phyloP scores from a whole-genome alignment of 306 rosid species.

The Hippophae gyantsensis region DNA sequence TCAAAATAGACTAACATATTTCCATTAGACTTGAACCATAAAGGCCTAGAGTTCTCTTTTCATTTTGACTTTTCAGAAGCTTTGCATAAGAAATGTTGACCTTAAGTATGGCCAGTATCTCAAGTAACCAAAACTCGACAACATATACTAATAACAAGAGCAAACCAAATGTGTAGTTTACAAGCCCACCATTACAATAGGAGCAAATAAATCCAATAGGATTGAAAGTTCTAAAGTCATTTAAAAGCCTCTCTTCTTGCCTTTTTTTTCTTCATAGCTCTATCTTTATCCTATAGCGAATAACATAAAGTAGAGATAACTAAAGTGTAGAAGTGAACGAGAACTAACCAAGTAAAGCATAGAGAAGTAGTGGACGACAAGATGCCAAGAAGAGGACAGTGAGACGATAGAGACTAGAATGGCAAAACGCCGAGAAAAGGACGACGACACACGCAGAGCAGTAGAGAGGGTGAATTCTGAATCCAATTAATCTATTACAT shows the following conservation, averaged over 20 bases:
- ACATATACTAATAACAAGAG: neutral
- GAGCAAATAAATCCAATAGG: constrained; percentile 44
- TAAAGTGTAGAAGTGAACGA: no score
- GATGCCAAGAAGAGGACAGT: no score
- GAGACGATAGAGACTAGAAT: no score
- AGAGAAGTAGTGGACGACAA: no score
- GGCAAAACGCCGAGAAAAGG: no score
- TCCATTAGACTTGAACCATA: neutral
- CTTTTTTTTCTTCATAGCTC: constrained; percentile 40
- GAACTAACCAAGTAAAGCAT: no score
- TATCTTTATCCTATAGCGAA: constrained; percentile 50
- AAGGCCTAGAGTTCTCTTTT: neutral
- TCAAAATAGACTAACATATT: neutral
- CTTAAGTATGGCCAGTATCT: neutral
- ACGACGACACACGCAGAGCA: no score
- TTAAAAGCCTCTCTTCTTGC: constrained; percentile 30
- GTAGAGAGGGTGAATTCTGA: no score
- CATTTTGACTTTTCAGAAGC: neutral
- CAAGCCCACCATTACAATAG: constrained; percentile 45
- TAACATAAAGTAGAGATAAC: neutral
- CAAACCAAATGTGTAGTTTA: constrained; percentile 67
- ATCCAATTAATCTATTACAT: no score
- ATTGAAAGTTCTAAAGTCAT: constrained; percentile 21
- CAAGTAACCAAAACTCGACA: neutral
- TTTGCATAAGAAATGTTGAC: neutral